Evolutionary conservation across 108 stramenopile species (phyloP), one percentile per base, ranked within the genome.

Genomic region (Schizochytrium sp.): DNA sequence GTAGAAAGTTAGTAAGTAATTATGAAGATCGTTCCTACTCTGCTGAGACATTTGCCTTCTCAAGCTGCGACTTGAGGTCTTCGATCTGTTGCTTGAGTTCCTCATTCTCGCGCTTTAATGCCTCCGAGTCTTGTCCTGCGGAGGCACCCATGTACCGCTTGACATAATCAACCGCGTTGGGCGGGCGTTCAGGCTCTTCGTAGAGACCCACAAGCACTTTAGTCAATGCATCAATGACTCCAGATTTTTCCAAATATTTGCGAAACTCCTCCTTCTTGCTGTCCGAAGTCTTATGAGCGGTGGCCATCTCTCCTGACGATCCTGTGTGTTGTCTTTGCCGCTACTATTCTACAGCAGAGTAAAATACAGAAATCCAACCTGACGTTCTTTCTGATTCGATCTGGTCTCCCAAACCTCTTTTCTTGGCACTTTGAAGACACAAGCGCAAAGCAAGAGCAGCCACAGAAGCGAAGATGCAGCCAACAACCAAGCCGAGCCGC

Each of bases 191-290:
- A 10, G 97, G 97, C 91, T 98, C 97, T 91, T 97, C 97, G 91
- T 98, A 98, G 58, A 98, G 91, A 12, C 96, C 96, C 47, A 98
- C 97, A 64, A 98, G 91, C 0, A 96, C 97, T 88, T 97, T 97
- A 46, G 97, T 97, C 46, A 99, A 89, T 3, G 97, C 95, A 91
- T 99, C 98, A 64, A 98, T 95, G 17, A 97, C 97, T 40, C 97
- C 97, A 56, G 95, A 92, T 91, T 97, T 95, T 91, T 99, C 98
- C 46, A 99, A 92, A 91, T 98, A 99, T 72, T 95, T 96, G 72
- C 97, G 93, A 89, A 97, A 99, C 93, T 99, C 98, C 89, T 99
- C 97, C 92, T 99, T 99, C 91, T 97, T 97, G 3, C 93, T 92
- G 91, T 95, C 96, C 55, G 94, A 93, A 45, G 93, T 96, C 96